These are phyloP conservation scores for Penicillium expansum DNA, from an alignment of 2,329 filamentous ascomycete species.

Conservation along the genomic window DNA sequence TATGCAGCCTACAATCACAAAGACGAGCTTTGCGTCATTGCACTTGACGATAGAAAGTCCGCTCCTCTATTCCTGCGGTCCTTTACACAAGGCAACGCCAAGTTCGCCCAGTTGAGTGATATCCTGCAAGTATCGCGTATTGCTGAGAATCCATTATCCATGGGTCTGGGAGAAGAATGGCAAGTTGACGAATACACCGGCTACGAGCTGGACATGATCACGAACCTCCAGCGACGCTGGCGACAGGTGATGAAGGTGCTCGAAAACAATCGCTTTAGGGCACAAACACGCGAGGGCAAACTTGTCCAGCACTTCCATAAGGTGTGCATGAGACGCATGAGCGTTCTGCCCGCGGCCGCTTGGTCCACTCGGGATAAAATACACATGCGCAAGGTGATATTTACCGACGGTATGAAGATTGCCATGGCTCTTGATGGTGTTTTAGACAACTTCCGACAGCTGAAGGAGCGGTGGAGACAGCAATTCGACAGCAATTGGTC, in stretches of 20 bases:
- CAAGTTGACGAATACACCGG: constrained; percentile 5
- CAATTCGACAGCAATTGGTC: not conserved
- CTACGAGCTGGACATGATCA: constrained; percentile 5
- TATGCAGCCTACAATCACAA: constrained; percentile 13
- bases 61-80: constrained; percentile 2
- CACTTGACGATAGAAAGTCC: constrained; percentile 10
- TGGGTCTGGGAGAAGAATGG: not conserved
- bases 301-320: not conserved
- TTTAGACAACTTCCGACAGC: not conserved
- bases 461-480: constrained; percentile 5
- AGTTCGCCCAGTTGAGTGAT: not conserved
- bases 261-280: not conserved
- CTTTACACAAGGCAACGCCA: constrained; percentile 1
- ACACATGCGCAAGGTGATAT: constrained; percentile 11
- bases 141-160: not conserved
- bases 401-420: constrained; percentile 11
- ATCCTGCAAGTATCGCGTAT: not conserved
- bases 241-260: constrained; percentile 4
- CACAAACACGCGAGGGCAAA: not conserved
- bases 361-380: constrained; percentile 5
- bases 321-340: not conserved
- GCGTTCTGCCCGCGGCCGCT: not conserved
- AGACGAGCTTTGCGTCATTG: constrained; percentile 12
- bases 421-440: not conserved
- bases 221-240: constrained; percentile 15